Evolutionary conservation across 495 filamentous ascomycete genomes (phyloP), one percentile per base, ranked within the genome.

Genomic region (Neohortaea acidophila): DNA sequence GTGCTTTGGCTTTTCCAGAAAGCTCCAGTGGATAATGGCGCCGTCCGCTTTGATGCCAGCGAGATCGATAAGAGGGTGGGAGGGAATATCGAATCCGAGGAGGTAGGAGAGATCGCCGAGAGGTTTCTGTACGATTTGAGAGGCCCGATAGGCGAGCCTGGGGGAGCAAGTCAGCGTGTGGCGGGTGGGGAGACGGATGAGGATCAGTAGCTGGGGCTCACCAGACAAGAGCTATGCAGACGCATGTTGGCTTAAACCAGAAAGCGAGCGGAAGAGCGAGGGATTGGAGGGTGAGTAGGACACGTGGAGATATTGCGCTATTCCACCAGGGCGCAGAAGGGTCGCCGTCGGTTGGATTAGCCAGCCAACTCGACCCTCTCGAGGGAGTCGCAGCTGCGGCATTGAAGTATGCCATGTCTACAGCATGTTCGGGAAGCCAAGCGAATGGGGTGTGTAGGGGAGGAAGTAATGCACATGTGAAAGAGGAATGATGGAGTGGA

Each of bases 21-120:
- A 70, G 37, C 83, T 84, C 84, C 86, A 94, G 51, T 86, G 84
- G 12, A 97, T 67, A n/a, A 83, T 78, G 20, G 91, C 79, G 29
- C 82, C 80, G 51, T 87, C 82, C 19, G 83, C 66, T 35, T 77
- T 79, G 43, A 97, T 83, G 34, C 80, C 84, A 35, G 86, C 84
- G n/a, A 97, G 69, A 21, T 84, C 91, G 19, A 96, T 79, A 41
- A 86, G 73, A 18, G 89, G 89, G 15, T 84, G 73, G 34, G 83
- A 74, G 36, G 89, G 89, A 15, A 94, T 82, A 48, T 97, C 91
- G 45, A 94, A 74, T 22, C 89, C 89, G 15, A 97, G 70, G 24
- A 94, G 76, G 48, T 77, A 76, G 41, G 94, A 83, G 24, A 97
- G 71, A 28, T 91, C 76, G 33, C 87, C 80, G 23, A 94, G 84